Evolutionary conservation across 2,329 filamentous ascomycete species (phyloP).

Genomic region (Neonectria magnoliae): DNA sequence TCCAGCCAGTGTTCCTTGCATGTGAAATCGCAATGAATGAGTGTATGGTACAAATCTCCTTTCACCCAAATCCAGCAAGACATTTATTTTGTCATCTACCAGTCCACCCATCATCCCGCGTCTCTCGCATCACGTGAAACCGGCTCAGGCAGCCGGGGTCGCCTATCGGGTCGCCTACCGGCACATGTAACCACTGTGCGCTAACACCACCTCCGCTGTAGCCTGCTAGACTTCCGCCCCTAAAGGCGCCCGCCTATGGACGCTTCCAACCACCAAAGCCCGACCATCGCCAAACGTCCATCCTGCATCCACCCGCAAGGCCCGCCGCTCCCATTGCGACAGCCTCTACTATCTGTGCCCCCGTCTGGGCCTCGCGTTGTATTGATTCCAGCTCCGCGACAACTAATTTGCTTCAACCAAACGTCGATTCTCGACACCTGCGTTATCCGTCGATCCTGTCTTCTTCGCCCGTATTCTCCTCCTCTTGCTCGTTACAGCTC

Average conservation of each 20-base stretch:
- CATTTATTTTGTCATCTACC: neutral
- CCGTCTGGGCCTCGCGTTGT: neutral
- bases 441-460: neutral
- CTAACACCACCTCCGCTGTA: constrained; percentile 24
- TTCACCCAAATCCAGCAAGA: neutral
- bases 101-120: neutral
- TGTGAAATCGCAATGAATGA: neutral
- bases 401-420: constrained; percentile 12
- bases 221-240: constrained; percentile 4
- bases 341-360: constrained; percentile 2
- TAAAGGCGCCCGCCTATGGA: neutral
- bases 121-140: constrained; percentile 37
- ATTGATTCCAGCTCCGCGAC: constrained; percentile 10
- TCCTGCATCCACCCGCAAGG: constrained; percentile 20
- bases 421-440: neutral
- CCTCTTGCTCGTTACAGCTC: neutral
- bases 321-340: constrained; percentile 22
- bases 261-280: constrained; percentile 27
- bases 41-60: neutral
- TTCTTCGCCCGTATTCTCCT: neutral
- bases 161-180: constrained; percentile 36
- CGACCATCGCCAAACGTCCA: constrained; percentile 29
- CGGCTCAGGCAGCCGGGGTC: neutral
- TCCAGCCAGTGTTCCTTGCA: neutral
- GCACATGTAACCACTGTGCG: constrained; percentile 42